These are phyloP conservation scores for Venturia effusa DNA, from an alignment of 2,329 filamentous ascomycete species.

Conservation along the genomic window DNA sequence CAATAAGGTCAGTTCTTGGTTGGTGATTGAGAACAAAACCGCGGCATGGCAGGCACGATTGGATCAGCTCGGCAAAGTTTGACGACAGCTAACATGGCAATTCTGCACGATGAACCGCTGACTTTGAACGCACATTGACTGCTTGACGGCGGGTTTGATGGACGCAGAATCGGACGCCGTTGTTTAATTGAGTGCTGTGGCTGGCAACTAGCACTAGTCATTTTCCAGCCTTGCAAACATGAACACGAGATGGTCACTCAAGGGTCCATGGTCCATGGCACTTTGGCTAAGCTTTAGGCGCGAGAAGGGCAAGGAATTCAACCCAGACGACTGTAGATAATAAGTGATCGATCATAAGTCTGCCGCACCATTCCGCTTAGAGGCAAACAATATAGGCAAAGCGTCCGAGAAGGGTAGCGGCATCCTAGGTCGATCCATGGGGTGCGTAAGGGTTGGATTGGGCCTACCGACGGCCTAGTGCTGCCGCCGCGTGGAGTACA, in stretches of 20 bases:
- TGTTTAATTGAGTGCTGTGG: neutral
- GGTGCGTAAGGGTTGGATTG: neutral
- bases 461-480: neutral
- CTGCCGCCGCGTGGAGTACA: slow-evolving; percentile 2
- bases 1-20: neutral
- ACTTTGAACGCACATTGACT: neutral
- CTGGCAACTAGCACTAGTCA: neutral
- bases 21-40: neutral
- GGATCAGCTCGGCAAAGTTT: neutral
- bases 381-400: neutral
- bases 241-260: neutral
- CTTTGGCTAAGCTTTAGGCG: neutral
- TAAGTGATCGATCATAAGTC: neutral
- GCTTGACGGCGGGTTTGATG: neutral
- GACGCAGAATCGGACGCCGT: neutral
- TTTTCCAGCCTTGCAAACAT: neutral
- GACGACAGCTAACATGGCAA: neutral
- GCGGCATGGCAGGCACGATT: neutral
- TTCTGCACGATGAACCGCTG: neutral
- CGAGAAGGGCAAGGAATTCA: neutral
- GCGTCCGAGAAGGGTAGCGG: neutral
- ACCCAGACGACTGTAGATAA: neutral
- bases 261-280: neutral
- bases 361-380: neutral
- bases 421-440: neutral